phyloP scores from a whole-genome alignment of 441 rosid genomes.

The Syzygium malaccense region DNA sequence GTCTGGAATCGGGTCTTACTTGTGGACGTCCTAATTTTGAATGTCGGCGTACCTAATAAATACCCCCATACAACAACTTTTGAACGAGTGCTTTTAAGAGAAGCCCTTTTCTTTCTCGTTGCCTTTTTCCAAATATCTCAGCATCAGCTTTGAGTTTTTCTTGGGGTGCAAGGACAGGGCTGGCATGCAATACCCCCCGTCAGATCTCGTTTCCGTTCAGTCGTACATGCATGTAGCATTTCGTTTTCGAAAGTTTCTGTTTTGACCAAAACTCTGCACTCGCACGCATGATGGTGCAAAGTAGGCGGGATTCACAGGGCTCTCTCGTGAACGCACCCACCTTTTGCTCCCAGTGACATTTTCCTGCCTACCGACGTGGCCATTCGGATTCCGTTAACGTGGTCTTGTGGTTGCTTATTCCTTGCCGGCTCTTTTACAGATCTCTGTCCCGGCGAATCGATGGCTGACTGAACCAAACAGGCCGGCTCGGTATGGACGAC shows the following conservation, averaged over 20 bases:
- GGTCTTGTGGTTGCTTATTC: not conserved
- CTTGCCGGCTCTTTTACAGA: not conserved
- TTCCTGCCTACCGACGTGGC: not conserved
- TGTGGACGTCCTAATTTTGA: not conserved
- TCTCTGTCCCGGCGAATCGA: not conserved
- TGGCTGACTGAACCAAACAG: not conserved
- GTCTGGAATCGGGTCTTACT: not conserved
- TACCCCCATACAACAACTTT: not conserved
- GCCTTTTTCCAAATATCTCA: not conserved
- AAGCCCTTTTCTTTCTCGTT: not conserved
- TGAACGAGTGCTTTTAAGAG: not conserved
- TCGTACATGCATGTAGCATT: too few relatives aligned
- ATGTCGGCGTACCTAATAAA: not conserved
- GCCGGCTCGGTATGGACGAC: not conserved
- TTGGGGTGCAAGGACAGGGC: not conserved
- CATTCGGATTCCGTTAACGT: not conserved
- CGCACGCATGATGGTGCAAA: too few relatives aligned
- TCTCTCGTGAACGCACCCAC: not conserved
- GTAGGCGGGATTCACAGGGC: too few relatives aligned
- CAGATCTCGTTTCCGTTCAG: too few relatives aligned
- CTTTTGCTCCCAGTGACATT: not conserved
- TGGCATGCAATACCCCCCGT: too few relatives aligned
- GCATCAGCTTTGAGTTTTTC: not conserved
- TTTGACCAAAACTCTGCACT: too few relatives aligned
- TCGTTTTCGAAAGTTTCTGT: not conserved